Conservation (phyloP, 2,329 filamentous ascomycete species). For the Aureobasidium sp. region DNA sequence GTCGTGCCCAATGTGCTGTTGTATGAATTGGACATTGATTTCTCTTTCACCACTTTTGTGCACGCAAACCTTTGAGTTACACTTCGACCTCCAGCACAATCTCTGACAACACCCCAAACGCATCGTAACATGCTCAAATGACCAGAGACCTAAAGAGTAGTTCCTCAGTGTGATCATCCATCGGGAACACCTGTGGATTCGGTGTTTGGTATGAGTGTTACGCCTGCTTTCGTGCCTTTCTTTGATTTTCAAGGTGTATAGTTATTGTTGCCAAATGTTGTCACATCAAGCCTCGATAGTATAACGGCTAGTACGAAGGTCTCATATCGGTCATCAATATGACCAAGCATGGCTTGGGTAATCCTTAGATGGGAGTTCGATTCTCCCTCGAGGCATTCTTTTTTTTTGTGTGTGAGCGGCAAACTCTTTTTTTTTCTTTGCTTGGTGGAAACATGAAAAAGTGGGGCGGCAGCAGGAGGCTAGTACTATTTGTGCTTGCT, state of each 20-base stretch:
- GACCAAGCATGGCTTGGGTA: slow-evolving; percentile 1
- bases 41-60: too few species aligned
- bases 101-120: too few species aligned
- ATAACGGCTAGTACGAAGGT: slow-evolving; percentile 12
- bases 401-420: background rate
- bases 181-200: too few species aligned
- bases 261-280: too few species aligned
- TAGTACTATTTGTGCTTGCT: too few species aligned
- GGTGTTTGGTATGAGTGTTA: too few species aligned
- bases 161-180: background rate
- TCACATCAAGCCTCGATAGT: slow-evolving; percentile 8
- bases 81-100: background rate
- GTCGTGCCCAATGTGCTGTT: too few species aligned
- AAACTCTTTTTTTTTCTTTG: background rate
- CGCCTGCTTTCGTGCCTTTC: too few species aligned
- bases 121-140: background rate
- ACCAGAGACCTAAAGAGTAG: background rate
- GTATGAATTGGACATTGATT: too few species aligned
- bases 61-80: background rate
- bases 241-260: too few species aligned
- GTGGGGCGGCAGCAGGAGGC: background rate
- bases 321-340: slow-evolving; percentile 12
- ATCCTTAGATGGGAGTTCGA: slow-evolving; percentile 13
- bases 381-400: slow-evolving; percentile 9
- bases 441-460: background rate